Conservation (phyloP, 805 yeast species). For the Zygosaccharomyces gambellarensis region DNA sequence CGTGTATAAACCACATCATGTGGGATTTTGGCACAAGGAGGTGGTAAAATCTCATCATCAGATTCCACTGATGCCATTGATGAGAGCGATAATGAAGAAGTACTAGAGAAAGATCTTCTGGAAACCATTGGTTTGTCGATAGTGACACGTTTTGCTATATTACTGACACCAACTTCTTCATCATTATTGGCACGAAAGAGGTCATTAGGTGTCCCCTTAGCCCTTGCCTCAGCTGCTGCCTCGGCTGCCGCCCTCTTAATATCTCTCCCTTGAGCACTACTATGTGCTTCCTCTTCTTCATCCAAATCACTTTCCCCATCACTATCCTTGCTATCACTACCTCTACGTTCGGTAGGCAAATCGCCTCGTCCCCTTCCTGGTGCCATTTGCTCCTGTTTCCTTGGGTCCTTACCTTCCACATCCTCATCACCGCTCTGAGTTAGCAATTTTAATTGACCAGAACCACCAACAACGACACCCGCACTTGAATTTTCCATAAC, state of each 20-base stretch:
- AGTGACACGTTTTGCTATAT: constrained; percentile 34
- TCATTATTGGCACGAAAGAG: constrained; percentile 34
- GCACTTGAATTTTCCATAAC: constrained; percentile 45
- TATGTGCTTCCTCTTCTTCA: constrained; percentile 17
- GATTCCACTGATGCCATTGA: constrained; percentile 17
- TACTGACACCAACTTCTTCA: constrained; percentile 37
- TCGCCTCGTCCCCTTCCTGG: constrained; percentile 16
- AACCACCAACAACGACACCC: constrained; percentile 76
- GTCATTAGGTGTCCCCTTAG: constrained; percentile 33
- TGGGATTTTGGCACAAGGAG: constrained; percentile 33
- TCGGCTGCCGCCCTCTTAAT: constrained; percentile 36
- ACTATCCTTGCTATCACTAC: constrained; percentile 7
- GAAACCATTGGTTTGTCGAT: constrained; percentile 44
- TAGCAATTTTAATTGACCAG: constrained; percentile 55
- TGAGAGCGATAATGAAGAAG: constrained; percentile 23
- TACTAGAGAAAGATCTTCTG: constrained; percentile 29
- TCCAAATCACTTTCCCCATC: constrained; percentile 17
- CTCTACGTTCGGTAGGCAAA: constrained; percentile 1
- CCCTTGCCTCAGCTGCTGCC: constrained; percentile 38
- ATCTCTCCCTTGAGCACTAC: constrained; percentile 25
- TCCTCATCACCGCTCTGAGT: constrained; percentile 6
- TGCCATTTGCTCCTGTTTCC: constrained; percentile 18
- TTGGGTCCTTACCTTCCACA: constrained; percentile 14
- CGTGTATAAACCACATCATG: constrained; percentile 80
- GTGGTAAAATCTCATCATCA: constrained; percentile 30